Base-by-base conservation (phyloP, 495 filamentous ascomycete species). In the Aspergillus asperescens region DNA sequence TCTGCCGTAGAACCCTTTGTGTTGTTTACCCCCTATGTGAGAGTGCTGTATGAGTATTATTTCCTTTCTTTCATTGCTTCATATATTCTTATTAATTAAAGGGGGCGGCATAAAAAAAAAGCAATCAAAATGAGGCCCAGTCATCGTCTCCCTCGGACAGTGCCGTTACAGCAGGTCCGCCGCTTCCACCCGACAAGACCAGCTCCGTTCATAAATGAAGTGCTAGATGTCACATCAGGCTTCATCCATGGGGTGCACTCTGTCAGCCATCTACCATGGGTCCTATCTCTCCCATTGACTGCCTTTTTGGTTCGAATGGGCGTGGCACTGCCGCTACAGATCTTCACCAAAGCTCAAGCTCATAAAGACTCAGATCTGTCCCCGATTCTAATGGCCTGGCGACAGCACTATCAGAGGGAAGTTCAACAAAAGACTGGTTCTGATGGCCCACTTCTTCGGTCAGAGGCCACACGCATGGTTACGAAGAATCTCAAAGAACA, bases 241-340 rank as follows among this genome's bases (percentile, higher is more conserved):
- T 59, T 84, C 37, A 70, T 93, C 43, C 69, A 82, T n/a, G 58
- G 67, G 37, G 59, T 91, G 2, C 89, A 93, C 63, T 58, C 61
- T 25, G 12, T 71, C 57, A 80, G 78, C 22, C 70, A 74, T 39
- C 75, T 86, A 3, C 80, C 89, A 54, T 95, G 89, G 89, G 81
- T 66, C 41, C 59, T 79, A 7, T 77, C 81, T 22, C 79, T 95
- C 47, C 89, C 90, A 0, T 72, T 87, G 48, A 74, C 86, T 1
- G 86, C 88, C 1, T 47, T 89, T 3, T 31, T 79, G 40, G 69
- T 92, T 42, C 83, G 83, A 48, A 70, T 76, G 25, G 44, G 71
- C 27, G 61, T 85, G 57, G 80, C 82, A 35, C 60, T 84, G 3
- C 87, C 87, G 0, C 52, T 86, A 3, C 67, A 77, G 16, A 56